Evolutionary conservation across 148 eudicot genomes (phyloP).

Genomic region (Silene latifolia): DNA sequence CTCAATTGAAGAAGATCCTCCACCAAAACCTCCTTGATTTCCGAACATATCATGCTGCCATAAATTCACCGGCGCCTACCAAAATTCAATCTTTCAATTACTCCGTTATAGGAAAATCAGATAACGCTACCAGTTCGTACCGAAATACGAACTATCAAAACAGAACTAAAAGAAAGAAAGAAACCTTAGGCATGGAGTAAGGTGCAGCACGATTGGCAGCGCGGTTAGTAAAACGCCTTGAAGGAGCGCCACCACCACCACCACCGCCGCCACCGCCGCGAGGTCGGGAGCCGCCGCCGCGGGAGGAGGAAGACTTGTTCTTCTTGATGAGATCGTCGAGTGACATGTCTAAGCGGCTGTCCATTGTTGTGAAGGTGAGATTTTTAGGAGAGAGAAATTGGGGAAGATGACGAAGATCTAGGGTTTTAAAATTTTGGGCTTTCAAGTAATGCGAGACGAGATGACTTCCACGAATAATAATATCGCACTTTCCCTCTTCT

Average conservation of each 20-base stretch:
- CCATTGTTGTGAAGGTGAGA: slow-evolving; percentile 38
- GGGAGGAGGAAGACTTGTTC: slow-evolving; percentile 59
- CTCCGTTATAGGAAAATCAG: too few species aligned
- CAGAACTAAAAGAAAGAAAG: slow-evolving; percentile 7
- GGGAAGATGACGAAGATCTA: slow-evolving; percentile 14
- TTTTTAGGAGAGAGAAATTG: slow-evolving; percentile 9
- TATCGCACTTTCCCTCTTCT: neutral
- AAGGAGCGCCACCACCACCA: slow-evolving; percentile 42
- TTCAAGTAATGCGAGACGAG: neutral
- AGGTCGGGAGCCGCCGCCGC: slow-evolving; percentile 38
- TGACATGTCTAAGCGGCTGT: slow-evolving; percentile 69
- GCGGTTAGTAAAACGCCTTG: slow-evolving; percentile 68
- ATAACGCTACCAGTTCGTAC: neutral
- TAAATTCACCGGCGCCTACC: slow-evolving; percentile 54
- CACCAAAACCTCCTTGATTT: slow-evolving; percentile 36
- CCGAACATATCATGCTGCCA: slow-evolving; percentile 83
- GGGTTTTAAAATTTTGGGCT: slow-evolving; percentile 7
- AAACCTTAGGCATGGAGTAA: slow-evolving; percentile 52
- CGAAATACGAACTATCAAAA: neutral
- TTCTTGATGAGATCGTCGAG: slow-evolving; percentile 89
- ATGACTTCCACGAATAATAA: neutral
- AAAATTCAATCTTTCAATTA: slow-evolving; percentile 1
- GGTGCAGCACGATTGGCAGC: slow-evolving; percentile 58
- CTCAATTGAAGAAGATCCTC: slow-evolving; percentile 54
- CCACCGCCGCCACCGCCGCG: slow-evolving; percentile 41